These are phyloP conservation scores for Arthonia radiata DNA, from an alignment of 495 filamentous ascomycete species.

Conservation along the genomic window DNA sequence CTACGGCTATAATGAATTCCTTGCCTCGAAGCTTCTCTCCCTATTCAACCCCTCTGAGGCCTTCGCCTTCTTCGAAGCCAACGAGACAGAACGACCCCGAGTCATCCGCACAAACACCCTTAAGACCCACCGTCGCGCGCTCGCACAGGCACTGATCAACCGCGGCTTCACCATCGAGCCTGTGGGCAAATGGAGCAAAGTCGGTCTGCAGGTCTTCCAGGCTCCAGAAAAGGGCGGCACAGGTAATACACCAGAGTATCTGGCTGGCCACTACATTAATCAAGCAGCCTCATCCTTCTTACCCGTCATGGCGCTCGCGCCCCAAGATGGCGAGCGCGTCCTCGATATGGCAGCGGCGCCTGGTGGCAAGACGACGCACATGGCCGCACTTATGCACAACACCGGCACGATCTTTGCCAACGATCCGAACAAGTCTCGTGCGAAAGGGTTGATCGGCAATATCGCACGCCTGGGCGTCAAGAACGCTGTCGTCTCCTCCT, in stretches of 20 bases:
- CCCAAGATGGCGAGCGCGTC: slow-evolving; percentile 74
- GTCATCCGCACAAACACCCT: slow-evolving; percentile 87
- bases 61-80: slow-evolving; percentile 95
- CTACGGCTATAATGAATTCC: slow-evolving; percentile 66
- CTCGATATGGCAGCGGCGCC: slow-evolving; percentile 95
- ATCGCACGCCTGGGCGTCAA: slow-evolving; percentile 83
- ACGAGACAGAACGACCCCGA: slow-evolving; percentile 75
- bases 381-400: slow-evolving; percentile 94
- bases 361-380: slow-evolving; percentile 91
- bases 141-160: slow-evolving; percentile 89
- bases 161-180: slow-evolving; percentile 90
- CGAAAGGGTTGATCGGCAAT: slow-evolving; percentile 94
- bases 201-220: slow-evolving; percentile 82
- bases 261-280: slow-evolving; percentile 91
- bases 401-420: slow-evolving; percentile 92
- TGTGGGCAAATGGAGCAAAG: slow-evolving; percentile 95
- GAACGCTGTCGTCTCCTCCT: slow-evolving; percentile 85
- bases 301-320: slow-evolving; percentile 88
- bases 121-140: slow-evolving; percentile 68
- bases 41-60: slow-evolving; percentile 86
- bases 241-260: slow-evolving; percentile 93
- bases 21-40: slow-evolving; percentile 69
- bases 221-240: too few species aligned
- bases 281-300: slow-evolving; percentile 94
- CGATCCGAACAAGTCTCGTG: slow-evolving; percentile 75